Percentiles rank a stretch among this genome's conserved stretches.
phyloP scores from a whole-genome alignment of 129 eudicot species.

The Gnaphalium uliginosum region DNA sequence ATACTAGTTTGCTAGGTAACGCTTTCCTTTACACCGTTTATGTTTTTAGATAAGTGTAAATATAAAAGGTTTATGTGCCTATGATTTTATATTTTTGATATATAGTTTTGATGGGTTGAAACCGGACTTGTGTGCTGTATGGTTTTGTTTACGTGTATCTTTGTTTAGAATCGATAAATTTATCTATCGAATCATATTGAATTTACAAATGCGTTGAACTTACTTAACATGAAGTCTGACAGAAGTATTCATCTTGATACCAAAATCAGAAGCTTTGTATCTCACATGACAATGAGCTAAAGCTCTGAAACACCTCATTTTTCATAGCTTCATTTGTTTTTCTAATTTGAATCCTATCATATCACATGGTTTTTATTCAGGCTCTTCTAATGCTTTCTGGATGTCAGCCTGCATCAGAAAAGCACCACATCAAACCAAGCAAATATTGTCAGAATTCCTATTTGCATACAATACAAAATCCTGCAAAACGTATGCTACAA shows the following conservation, averaged over 20 bases:
- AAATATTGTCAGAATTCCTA: background rate
- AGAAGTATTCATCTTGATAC: constrained; percentile 17
- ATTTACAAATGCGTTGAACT: background rate
- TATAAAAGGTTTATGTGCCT: background rate
- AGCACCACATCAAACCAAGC: constrained; percentile 3
- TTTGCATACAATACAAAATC: background rate
- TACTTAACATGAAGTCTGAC: constrained; percentile 5
- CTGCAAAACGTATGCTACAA: background rate
- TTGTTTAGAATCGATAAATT: background rate
- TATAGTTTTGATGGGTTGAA: background rate
- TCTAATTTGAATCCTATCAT: constrained; percentile 11
- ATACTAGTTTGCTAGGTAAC: background rate
- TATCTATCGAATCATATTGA: background rate
- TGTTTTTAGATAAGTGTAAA: background rate
- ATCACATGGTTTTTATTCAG: constrained; percentile 20
- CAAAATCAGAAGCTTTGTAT: background rate
- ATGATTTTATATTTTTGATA: background rate
- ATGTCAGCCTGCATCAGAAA: constrained; percentile 54
- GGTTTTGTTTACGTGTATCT: background rate
- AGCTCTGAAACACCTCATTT: background rate
- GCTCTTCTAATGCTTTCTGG: constrained; percentile 37
- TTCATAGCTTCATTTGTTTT: background rate
- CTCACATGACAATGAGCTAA: background rate
- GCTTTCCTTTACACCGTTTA: background rate
- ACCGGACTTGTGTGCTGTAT: background rate